Evolutionary conservation across 2,329 filamentous ascomycete species (phyloP).

Genomic region (Dothidotthia symphoricarpi): DNA sequence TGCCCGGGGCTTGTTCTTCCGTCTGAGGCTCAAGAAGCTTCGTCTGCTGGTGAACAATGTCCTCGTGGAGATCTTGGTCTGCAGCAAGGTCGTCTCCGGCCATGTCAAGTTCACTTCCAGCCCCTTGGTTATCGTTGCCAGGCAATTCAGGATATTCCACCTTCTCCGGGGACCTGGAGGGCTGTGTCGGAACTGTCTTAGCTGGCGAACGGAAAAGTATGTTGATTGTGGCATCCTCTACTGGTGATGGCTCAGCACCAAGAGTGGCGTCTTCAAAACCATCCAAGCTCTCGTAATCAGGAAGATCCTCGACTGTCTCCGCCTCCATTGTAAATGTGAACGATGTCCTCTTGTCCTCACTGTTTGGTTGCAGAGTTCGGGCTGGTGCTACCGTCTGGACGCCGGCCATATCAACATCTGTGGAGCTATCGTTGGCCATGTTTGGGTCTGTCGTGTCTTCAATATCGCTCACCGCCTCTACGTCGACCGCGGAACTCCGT

Average conservation of each 20-base stretch:
- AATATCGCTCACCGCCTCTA: slow-evolving; percentile 11
- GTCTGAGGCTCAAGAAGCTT: not conserved
- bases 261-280: slow-evolving; percentile 21
- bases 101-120: slow-evolving; percentile 1
- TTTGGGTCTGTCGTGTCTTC: slow-evolving; percentile 15
- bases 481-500: not conserved
- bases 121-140: slow-evolving; percentile 2
- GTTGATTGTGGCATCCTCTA: slow-evolving; percentile 7
- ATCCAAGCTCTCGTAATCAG: slow-evolving; percentile 9
- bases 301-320: slow-evolving; percentile 7
- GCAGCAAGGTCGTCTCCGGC: not conserved
- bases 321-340: slow-evolving; percentile 21
- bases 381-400: not conserved
- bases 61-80: not conserved
- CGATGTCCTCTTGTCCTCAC: slow-evolving; percentile 9
- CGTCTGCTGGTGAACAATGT: not conserved
- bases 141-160: slow-evolving; percentile 21
- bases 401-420: slow-evolving; percentile 6
- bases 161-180: slow-evolving; percentile 6
- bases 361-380: not conserved
- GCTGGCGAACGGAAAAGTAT: slow-evolving; percentile 20
- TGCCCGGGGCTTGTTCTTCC: not conserved
- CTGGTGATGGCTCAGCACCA: too few species aligned
- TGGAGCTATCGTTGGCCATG: slow-evolving; percentile 9
- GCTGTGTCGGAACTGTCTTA: slow-evolving; percentile 4